Conservation (phyloP, 805 yeast genomes). For the Saturnispora zaruensis region DNA sequence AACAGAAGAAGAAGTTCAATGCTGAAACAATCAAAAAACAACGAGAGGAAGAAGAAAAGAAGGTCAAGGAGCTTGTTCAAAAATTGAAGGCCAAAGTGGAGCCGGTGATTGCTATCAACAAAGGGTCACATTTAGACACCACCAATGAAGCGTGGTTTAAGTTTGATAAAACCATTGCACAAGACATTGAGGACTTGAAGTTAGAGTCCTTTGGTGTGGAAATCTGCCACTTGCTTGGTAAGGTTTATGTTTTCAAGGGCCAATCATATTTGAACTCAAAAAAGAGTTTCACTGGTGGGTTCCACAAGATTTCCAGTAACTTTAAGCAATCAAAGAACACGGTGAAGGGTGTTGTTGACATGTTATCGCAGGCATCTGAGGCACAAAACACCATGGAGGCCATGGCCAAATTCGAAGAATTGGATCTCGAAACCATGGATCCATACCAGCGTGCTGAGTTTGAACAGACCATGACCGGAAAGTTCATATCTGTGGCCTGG, state of each 20-base stretch:
- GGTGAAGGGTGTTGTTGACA: constrained; percentile 61
- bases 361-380: constrained; percentile 66
- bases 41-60: constrained; percentile 30
- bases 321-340: constrained; percentile 68
- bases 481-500: constrained; percentile 80
- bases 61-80: constrained; percentile 49
- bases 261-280: constrained; percentile 59
- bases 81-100: constrained; percentile 38
- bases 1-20: constrained; percentile 16
- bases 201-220: constrained; percentile 83
- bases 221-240: constrained; percentile 68
- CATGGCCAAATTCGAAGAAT: constrained; percentile 49
- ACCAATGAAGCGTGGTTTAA: constrained; percentile 37
- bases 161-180: constrained; percentile 55
- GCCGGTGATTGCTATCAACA: constrained; percentile 33
- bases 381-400: constrained; percentile 76
- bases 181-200: constrained; percentile 77
- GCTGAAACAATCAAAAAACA: constrained; percentile 25
- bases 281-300: constrained; percentile 57
- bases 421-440: constrained; percentile 33
- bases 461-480: constrained; percentile 70
- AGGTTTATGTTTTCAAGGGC: constrained; percentile 57
- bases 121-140: constrained; percentile 28
- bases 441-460: constrained; percentile 49
- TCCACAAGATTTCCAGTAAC: constrained; percentile 47